Evolutionary conservation across 176 grass and related monocot genomes (phyloP), one percentile per base, ranked within the genome.

Genomic region (Tillandsia leiboldiana): DNA sequence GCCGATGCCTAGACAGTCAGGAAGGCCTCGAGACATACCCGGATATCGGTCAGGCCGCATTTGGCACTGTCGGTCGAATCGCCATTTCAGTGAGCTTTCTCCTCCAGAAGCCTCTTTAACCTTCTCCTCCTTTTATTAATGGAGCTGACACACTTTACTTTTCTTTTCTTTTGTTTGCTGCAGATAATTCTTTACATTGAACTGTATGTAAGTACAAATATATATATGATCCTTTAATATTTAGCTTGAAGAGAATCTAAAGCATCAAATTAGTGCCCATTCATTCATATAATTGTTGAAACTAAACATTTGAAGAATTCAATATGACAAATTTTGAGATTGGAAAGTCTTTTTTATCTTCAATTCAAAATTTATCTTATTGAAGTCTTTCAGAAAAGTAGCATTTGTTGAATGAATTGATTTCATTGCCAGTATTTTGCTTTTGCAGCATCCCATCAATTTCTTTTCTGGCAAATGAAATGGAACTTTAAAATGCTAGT

Each of bases 101-200:
- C 9, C 29, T 49, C 2, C 2, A 57, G 11, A 0, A 51, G 22
- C 50, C 26, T 53, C 15, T 50, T 10, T 12, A 8, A 10, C 17
- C 12, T 57, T 69, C 22, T 18, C 13, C 11, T 26, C 18, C 18
- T 33, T 28, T 11, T 9, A 26, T 56, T 56, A 6, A 69, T 76
- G 77, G 78, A 70, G 80, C 75, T 66, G 26, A 26, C 7, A 9
- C 26, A 73, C 75, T 63, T 18, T 11, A 50, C 66, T 80, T 29
- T 54, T 51, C 67, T 66, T 66, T 75, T 73, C 6, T n/a, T n/a
- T n/a, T n/a, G n/a, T 50, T 71, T 49, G 57, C 22, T 92, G 74
- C 89, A 92, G 93, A 85, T 97, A 83, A 82, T 90, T 13, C 76
- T 97, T 10, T 97, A 97, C 62, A 54, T 90, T 65, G 93, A 97